A percentile compares a stretch with the other conserved stretches of the same genome.
These are phyloP conservation scores for Rehmannia glutinosa DNA, from an alignment of 257 asterid genomes.

Conservation along the genomic window DNA sequence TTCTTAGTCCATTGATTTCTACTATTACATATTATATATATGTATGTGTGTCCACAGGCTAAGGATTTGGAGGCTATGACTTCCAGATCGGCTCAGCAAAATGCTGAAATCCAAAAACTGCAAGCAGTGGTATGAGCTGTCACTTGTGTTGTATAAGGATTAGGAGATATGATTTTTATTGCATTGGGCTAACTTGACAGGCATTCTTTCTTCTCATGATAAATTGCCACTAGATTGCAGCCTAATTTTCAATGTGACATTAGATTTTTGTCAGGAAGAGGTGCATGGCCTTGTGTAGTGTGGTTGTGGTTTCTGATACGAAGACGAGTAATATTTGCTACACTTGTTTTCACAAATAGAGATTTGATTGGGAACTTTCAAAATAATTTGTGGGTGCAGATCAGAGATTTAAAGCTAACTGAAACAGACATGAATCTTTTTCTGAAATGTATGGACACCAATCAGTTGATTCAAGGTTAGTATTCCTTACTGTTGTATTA, in stretches of 20 bases:
- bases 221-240: not conserved
- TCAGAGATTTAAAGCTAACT: slow-evolving; percentile 59
- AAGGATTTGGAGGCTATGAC: slow-evolving; percentile 62
- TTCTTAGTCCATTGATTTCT: slow-evolving; percentile 6
- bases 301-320: not conserved
- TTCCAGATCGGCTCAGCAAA: slow-evolving; percentile 64
- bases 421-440: slow-evolving; percentile 65
- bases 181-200: not conserved
- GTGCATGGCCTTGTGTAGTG: not conserved
- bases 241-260: not conserved
- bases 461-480: slow-evolving; percentile 73
- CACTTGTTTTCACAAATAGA: not conserved
- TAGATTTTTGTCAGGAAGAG: not conserved
- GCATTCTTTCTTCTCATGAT: not conserved
- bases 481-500: slow-evolving; percentile 2
- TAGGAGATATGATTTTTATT: not conserved
- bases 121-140: slow-evolving; percentile 59
- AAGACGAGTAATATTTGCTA: not conserved
- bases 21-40: not conserved
- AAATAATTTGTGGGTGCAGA: slow-evolving; percentile 46
- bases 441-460: slow-evolving; percentile 62
- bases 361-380: slow-evolving; percentile 7
- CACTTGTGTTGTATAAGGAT: not conserved
- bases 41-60: slow-evolving; percentile 36
- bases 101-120: slow-evolving; percentile 60